Base-by-base conservation (phyloP, 208 protist genomes). In the Trypanosoma boissoni region DNA sequence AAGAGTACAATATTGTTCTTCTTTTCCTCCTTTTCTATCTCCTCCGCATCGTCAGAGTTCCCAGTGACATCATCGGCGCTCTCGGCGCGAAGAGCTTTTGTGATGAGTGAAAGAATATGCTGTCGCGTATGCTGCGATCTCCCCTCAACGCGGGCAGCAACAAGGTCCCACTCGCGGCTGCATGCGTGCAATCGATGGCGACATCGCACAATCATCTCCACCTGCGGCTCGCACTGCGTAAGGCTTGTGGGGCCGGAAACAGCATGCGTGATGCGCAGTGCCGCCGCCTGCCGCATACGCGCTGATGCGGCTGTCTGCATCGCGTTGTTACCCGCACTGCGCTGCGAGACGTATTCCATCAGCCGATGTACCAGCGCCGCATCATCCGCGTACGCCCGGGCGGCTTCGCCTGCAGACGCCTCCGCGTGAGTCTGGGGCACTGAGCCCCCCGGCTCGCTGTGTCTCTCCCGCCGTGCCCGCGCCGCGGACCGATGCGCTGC, bases 111-210 rank as follows among this genome's bases (percentile, higher is more conserved):
- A 48, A 75, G 53, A 43, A 77, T 61, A 39, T 80, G 68, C 50
- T 31, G 12, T n/a, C 77, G 72, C n/a, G 78, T 70, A 59, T 85
- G 77, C 3, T 69, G 77, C 0, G 75, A 60, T 36, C 76, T 72
- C 34, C 72, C 72, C 7, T 71, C 48, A 29, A 76, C 58, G 32
- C 77, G 58, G 0, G 82, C 86, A 32, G 82, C 86, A 0, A 85
- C 76, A 24, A 88, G 57, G 44, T 93, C 86, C 21, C 52, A 49
- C 18, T 55, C 20, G 21, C 66, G 45, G 50, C 74, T 65, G 51
- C 77, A 89, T 32, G 80, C 58, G 16, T 69, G 65, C 53, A 90
- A 58, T 14, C 57, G 54, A 29, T 48, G 57, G 27, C 86, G 86
- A 49, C 80, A 73, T 6, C 49, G 53, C 3, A 77, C 58, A 10